Percentiles rank a stretch among this genome's conserved stretches.
phyloP scores from a whole-genome alignment of 2,329 filamentous ascomycete genomes.

The Fusarium protoensiforme region DNA sequence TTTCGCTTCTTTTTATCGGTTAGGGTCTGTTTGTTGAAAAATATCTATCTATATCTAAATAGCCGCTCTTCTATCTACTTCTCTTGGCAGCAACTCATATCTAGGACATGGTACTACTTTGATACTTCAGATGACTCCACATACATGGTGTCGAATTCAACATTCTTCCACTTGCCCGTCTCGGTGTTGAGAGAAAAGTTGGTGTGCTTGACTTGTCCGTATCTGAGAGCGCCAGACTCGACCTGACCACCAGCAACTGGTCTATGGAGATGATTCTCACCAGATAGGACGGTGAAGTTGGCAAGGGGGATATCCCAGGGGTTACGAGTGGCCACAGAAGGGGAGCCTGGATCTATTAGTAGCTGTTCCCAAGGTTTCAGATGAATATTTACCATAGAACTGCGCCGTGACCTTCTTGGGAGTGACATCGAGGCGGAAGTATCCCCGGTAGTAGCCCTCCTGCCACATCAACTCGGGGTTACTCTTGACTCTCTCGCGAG shows the following conservation, averaged over 20 bases:
- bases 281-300: constrained; percentile 74
- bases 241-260: constrained; percentile 55
- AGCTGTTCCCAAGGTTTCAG: rapidly evolving
- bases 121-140: neutral
- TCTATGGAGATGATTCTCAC: constrained; percentile 66
- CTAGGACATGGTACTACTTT: neutral
- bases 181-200: constrained; percentile 32
- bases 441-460: constrained; percentile 79
- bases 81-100: neutral
- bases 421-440: constrained; percentile 72
- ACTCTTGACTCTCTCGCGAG: constrained; percentile 42
- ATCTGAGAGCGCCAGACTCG: constrained; percentile 67
- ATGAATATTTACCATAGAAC: constrained; percentile 63
- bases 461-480: constrained; percentile 79
- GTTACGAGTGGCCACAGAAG: constrained; percentile 69
- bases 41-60: neutral
- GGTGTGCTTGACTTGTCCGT: constrained; percentile 53
- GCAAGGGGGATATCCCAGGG: constrained; percentile 73
- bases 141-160: constrained; percentile 25
- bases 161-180: constrained; percentile 22
- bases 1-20: neutral
- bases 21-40: neutral
- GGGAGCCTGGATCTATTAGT: constrained; percentile 44
- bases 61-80: neutral
- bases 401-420: constrained; percentile 68